Evolutionary conservation across 345 rosid species (phyloP).

Genomic region (Capsella bursapastoris): DNA sequence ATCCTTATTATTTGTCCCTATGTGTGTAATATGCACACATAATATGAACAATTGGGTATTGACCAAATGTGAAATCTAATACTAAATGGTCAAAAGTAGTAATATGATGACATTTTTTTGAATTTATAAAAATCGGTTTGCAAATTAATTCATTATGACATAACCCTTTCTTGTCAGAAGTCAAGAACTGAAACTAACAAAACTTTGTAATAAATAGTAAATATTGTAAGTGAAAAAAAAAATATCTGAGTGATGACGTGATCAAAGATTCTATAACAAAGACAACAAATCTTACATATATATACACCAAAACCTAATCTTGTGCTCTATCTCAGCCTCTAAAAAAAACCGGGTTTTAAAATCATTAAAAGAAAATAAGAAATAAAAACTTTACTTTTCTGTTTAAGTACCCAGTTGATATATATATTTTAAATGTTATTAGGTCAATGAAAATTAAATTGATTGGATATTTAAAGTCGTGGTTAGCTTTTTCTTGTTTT

Average conservation of each 20-base stretch:
- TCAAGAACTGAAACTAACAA: slow-evolving; percentile 54
- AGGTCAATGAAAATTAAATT: slow-evolving; percentile 14
- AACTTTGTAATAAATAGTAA: slow-evolving; percentile 18
- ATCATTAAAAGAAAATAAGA: background rate
- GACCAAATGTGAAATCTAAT: slow-evolving; percentile 39
- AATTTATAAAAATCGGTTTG: slow-evolving; percentile 12
- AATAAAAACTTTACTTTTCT: background rate
- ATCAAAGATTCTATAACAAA: slow-evolving; percentile 64
- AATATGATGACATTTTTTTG: slow-evolving; percentile 23
- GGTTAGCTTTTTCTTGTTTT: slow-evolving; percentile 35
- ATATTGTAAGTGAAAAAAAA: slow-evolving; percentile 3
- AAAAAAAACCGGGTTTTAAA: background rate
- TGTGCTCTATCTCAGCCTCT: slow-evolving; percentile 49
- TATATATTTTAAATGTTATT: too few species aligned
- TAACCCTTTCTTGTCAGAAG: slow-evolving; percentile 63
- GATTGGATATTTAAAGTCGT: slow-evolving; percentile 42
- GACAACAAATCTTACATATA: slow-evolving; percentile 45
- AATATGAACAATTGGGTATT: slow-evolving; percentile 35
- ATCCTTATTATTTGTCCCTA: slow-evolving; percentile 21
- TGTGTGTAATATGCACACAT: background rate
- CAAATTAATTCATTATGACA: slow-evolving; percentile 49
- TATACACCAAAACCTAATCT: slow-evolving; percentile 42
- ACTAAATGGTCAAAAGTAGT: slow-evolving; percentile 38
- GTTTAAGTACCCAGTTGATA: slow-evolving; percentile 23
- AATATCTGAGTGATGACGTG: slow-evolving; percentile 67